Evolutionary conservation across 2,329 filamentous ascomycete species (phyloP).

Genomic region (Pleurostoma richardsiae): DNA sequence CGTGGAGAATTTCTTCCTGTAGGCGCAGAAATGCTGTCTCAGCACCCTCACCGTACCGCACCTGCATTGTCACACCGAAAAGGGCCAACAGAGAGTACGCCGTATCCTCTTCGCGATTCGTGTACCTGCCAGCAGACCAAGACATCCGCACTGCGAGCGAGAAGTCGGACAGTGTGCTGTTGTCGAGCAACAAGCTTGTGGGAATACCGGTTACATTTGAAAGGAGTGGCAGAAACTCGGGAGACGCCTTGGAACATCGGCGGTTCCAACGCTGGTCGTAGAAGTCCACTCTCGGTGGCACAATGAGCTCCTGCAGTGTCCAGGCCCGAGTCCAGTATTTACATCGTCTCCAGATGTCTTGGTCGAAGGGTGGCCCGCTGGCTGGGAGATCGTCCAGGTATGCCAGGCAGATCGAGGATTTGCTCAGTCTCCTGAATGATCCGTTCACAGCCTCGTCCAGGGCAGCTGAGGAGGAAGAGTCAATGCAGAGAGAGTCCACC

Average conservation of each 20-base stretch:
- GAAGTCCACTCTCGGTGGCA: neutral
- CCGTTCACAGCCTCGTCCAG: neutral
- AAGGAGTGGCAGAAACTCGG: neutral
- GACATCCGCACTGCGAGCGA: constrained; percentile 23
- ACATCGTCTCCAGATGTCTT: neutral
- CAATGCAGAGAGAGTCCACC: neutral
- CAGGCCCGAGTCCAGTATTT: neutral
- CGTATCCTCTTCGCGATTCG: constrained; percentile 21
- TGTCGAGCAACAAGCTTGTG: neutral
- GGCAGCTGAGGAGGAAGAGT: neutral
- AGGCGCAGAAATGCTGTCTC: constrained; percentile 23
- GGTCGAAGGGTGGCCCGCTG: neutral
- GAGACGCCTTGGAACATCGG: neutral
- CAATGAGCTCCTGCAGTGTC: neutral
- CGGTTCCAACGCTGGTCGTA: neutral
- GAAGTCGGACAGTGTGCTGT: neutral
- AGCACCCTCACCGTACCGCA: constrained; percentile 28
- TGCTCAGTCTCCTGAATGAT: neutral
- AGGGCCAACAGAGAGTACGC: constrained; percentile 28
- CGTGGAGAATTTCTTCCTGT: constrained; percentile 23
- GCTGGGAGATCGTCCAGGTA: neutral
- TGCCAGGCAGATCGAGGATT: neutral
- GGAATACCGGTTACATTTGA: neutral
- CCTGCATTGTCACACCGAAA: constrained; percentile 27
- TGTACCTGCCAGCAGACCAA: constrained; percentile 26